These are phyloP conservation scores for Alternaria infectoria DNA, from an alignment of 2,329 filamentous ascomycete genomes.

Conservation along the genomic window DNA sequence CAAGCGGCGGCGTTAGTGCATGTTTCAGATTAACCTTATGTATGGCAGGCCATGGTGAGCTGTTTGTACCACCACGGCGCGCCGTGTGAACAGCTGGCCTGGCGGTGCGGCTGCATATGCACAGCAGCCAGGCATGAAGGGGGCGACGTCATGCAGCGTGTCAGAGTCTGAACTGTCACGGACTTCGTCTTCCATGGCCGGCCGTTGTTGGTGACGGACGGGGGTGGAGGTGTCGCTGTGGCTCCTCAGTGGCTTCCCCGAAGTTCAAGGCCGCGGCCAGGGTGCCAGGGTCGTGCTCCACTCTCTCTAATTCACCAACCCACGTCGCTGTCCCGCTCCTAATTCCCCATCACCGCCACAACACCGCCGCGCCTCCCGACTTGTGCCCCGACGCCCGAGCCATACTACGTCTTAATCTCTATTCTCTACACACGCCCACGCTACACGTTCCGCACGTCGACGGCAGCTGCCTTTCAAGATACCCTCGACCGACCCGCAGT, in stretches of 20 bases:
- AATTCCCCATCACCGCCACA: constrained; percentile 12
- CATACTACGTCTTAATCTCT: constrained; percentile 9
- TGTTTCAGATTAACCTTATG: constrained; percentile 26
- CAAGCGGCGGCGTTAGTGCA: constrained; percentile 17
- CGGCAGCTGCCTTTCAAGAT: constrained; percentile 22
- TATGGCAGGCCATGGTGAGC: constrained; percentile 11
- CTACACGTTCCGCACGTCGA: constrained; percentile 12
- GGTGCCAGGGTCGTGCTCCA: constrained; percentile 15
- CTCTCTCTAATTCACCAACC: constrained; percentile 20
- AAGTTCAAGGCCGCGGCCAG: constrained; percentile 10
- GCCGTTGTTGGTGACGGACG: background rate
- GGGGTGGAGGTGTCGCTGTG: constrained; percentile 7
- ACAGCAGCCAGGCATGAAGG: background rate
- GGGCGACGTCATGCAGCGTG: constrained; percentile 3
- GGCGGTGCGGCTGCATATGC: constrained; percentile 2
- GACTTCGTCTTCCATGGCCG: background rate
- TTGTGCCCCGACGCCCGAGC: constrained; percentile 1
- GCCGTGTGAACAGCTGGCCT: constrained; percentile 14
- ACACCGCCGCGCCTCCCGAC: background rate
- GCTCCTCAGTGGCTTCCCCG: constrained; percentile 14
- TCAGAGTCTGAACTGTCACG: background rate
- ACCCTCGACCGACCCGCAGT: constrained; percentile 11
- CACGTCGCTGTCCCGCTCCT: constrained; percentile 15
- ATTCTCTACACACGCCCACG: constrained; percentile 4
- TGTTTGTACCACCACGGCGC: constrained; percentile 11